These are phyloP conservation scores for Epichloe aotearoae DNA, from an alignment of 2,329 filamentous ascomycete genomes.

Conservation along the genomic window DNA sequence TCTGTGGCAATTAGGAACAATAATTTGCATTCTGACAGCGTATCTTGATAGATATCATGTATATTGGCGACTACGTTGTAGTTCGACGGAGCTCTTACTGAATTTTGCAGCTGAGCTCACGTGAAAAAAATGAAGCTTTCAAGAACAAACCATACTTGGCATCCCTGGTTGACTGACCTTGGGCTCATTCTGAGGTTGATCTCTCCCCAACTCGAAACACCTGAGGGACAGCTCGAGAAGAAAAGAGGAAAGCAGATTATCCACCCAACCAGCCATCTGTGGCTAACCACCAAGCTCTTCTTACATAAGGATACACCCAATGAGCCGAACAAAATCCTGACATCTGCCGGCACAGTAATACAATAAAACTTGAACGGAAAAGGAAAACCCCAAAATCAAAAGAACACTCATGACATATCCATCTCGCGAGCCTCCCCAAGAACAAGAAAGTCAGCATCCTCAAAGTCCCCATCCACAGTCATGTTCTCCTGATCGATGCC, in stretches of 20 bases:
- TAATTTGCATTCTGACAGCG: too few species aligned
- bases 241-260: background rate
- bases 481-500: conserved; percentile 33
- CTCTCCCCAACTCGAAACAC: background rate
- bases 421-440: conserved; percentile 29
- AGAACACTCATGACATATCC: conserved; percentile 13
- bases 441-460: conserved; percentile 54
- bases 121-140: too few species aligned
- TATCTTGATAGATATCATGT: too few species aligned
- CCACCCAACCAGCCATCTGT: background rate
- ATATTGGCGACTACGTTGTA: too few species aligned
- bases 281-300: background rate
- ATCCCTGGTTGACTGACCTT: background rate
- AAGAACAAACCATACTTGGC: too few species aligned
- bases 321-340: background rate
- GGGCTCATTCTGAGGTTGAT: background rate
- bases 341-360: background rate
- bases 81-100: too few species aligned
- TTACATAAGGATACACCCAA: background rate
- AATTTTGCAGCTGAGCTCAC: too few species aligned
- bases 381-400: background rate
- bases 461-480: conserved; percentile 43
- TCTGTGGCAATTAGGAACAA: too few species aligned
- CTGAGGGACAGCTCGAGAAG: background rate
- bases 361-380: background rate